Evolutionary conservation across 306 rosid species (phyloP).

Genomic region (Trichosanthes cucumerina): DNA sequence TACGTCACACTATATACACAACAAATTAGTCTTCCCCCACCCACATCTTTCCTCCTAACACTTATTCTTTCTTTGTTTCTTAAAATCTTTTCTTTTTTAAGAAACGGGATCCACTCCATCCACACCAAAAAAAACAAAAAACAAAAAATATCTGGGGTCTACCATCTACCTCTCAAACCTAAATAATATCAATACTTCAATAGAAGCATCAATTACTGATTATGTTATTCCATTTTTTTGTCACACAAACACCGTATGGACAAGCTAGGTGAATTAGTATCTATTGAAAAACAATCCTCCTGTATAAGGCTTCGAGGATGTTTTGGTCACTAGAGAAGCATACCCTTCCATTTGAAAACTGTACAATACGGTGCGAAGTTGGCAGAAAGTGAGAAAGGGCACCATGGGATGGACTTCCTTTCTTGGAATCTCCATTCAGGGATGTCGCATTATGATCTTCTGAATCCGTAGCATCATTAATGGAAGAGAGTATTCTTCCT

Average conservation of each 20-base stretch:
- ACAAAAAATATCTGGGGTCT: background rate
- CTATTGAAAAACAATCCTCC: background rate
- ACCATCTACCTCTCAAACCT: background rate
- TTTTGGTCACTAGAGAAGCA: slow-evolving; percentile 1
- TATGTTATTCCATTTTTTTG: background rate
- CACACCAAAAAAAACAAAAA: background rate
- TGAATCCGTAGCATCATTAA: slow-evolving; percentile 21
- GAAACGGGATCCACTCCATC: background rate
- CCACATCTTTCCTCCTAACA: background rate
- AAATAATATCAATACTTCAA: background rate
- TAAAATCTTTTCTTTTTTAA: too few relatives aligned
- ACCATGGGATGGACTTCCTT: slow-evolving; percentile 34
- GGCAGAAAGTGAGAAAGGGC: slow-evolving; percentile 78
- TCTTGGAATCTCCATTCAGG: slow-evolving; percentile 28
- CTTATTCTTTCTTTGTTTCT: too few relatives aligned
- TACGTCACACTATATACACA: background rate
- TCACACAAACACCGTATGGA: background rate
- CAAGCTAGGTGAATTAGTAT: background rate
- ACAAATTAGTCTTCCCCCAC: background rate
- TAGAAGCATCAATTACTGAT: background rate
- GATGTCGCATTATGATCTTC: slow-evolving; percentile 31
- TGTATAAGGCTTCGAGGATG: background rate
- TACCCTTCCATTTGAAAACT: slow-evolving; percentile 97
- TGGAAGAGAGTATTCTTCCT: slow-evolving; percentile 84
- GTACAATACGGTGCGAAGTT: slow-evolving; percentile 88